Base-by-base conservation (phyloP, 2,329 filamentous ascomycete species). In the Fusarium sacchari region DNA sequence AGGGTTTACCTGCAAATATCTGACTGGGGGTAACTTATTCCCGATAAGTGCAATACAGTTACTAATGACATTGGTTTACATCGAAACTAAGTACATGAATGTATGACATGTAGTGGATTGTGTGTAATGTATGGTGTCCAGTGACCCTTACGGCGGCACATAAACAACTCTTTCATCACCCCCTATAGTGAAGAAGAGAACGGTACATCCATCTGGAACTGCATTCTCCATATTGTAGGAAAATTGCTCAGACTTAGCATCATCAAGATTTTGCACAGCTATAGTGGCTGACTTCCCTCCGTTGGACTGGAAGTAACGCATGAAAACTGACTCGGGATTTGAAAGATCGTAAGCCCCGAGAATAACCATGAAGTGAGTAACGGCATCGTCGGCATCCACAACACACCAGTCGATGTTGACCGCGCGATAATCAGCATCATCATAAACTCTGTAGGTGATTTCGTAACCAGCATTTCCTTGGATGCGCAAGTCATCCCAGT, bases 111-210 rank as follows among this genome's bases (percentile, higher is more conserved):
- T 6, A 55, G 15, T 28, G 6, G 5, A n/a, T 40, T 11, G 7
- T 26, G 14, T 22, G 14, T 5, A 53, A 10, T 28, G 5, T 3
- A n/a, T 37, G 14, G 7, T 28, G 15, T 14, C 14, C 1, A 10
- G 1, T 17, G 6, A 2, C 7, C 24, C 7, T 39, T 26, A 53
- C 1, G 44, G 34, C 5, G 44, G 34, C 15, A 60, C 40, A 36
- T 52, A 60, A 15, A 60, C 44, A 39, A 39, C 22, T 20, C 57
- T 52, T 13, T 60, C 34, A 52, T 53, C 44, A 3, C 57, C 57
- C 6, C 34, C 44, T 30, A 60, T 36, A 18, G 58, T 56, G 24
- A 60, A 56, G 28, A 60, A 60, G 3, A 60, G 37, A 22, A 43
- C 36, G 6, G 36, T 42, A 13, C 28, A 40, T 8, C 59, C 37